Percentiles rank a stretch among this genome's conserved stretches.
Conservation (phyloP, 768 basidiomycete species). For the Omphalotus guepiniiformis region DNA sequence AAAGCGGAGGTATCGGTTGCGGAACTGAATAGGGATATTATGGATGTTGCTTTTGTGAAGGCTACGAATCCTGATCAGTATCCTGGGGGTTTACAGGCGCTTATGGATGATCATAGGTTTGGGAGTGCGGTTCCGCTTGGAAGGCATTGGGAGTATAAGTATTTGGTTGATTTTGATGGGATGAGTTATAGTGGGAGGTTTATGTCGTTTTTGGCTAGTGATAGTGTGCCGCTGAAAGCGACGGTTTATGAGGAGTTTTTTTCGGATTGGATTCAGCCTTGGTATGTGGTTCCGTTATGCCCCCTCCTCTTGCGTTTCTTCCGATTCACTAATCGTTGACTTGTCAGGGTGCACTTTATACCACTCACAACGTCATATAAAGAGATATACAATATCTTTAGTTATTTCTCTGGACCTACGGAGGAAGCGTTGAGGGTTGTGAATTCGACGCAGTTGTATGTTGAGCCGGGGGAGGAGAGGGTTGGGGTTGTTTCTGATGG, state of each 20-base stretch:
- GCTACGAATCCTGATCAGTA: conserved; percentile 61
- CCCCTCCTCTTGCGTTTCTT: neutral
- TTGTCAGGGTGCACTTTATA: conserved; percentile 95
- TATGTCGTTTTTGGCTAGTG: conserved; percentile 55
- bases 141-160: conserved; percentile 68
- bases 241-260: conserved; percentile 72
- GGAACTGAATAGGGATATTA: conserved; percentile 55
- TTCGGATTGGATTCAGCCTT: conserved; percentile 72
- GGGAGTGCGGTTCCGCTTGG: conserved; percentile 76
- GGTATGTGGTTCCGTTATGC: conserved; percentile 43
- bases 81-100: conserved; percentile 66
- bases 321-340: conserved; percentile 85
- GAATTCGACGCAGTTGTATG: conserved; percentile 42
- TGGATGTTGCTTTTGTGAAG: conserved; percentile 67
- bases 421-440: conserved; percentile 48
- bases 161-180: conserved; percentile 66
- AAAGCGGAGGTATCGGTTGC: conserved; percentile 48
- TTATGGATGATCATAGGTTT: conserved; percentile 64
- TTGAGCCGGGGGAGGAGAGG: too few relatives aligned
- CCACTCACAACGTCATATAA: conserved; percentile 82
- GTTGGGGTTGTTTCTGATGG: conserved; percentile 63
- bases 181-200: conserved; percentile 75
- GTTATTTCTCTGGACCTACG: conserved; percentile 89
- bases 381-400: conserved; percentile 91
- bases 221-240: conserved; percentile 65